Conservation (phyloP, 2,329 filamentous ascomycete species). For the Ustilaginoidea virens region DNA sequence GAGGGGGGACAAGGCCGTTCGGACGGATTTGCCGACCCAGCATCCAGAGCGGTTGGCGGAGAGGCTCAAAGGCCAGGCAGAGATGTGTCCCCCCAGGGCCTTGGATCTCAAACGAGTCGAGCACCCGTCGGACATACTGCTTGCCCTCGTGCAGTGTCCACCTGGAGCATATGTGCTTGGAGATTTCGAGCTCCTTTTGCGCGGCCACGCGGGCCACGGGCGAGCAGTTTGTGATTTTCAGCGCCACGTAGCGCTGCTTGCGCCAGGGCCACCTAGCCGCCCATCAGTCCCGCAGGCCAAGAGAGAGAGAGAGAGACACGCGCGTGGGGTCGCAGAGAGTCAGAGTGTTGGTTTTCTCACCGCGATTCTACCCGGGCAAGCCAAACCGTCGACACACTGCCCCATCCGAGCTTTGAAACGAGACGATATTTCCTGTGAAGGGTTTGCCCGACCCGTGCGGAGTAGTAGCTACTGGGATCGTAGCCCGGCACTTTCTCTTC, state of each 20-base stretch:
- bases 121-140: slow-evolving; percentile 8
- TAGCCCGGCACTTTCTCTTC: slow-evolving; percentile 12
- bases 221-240: slow-evolving; percentile 14
- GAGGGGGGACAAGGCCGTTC: slow-evolving; percentile 8
- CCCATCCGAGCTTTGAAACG: slow-evolving; percentile 22
- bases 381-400: slow-evolving; percentile 24
- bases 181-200: slow-evolving; percentile 10
- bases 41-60: slow-evolving; percentile 13
- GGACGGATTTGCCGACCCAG: slow-evolving; percentile 10
- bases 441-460: slow-evolving; percentile 16
- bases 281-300: background rate
- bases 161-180: slow-evolving; percentile 10
- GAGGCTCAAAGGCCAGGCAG: slow-evolving; percentile 11
- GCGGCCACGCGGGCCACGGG: slow-evolving; percentile 10
- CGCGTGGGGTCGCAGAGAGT: no score
- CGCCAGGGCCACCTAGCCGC: slow-evolving; percentile 10
- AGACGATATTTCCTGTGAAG: slow-evolving; percentile 20
- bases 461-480: slow-evolving; percentile 15
- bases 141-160: slow-evolving; percentile 10
- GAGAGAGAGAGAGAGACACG: background rate
- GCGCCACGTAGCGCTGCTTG: slow-evolving; percentile 11
- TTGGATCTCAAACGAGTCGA: slow-evolving; percentile 12
- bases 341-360: slow-evolving; percentile 8
- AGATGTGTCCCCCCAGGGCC: slow-evolving; percentile 8
- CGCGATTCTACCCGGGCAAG: slow-evolving; percentile 13